Percentiles rank a stretch among this genome's conserved stretches.
Evolutionary conservation across 805 yeast species (phyloP).

Genomic region (Lipomyces yamadae): DNA sequence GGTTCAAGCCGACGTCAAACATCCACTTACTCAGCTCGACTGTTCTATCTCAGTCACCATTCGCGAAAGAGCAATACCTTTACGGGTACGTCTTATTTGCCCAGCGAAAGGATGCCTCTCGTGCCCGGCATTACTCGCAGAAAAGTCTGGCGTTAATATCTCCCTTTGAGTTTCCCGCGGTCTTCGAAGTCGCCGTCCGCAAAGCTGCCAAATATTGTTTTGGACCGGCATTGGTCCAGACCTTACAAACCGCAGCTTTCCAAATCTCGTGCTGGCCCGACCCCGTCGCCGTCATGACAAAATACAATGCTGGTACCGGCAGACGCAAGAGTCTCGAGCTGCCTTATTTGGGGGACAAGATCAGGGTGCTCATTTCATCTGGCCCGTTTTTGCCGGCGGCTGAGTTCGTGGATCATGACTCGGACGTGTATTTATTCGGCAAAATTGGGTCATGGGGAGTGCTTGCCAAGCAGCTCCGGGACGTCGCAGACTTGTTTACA

Average conservation of each 20-base stretch:
- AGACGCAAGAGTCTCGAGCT: conserved; percentile 28
- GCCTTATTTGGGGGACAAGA: conserved; percentile 32
- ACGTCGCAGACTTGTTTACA: conserved; percentile 17
- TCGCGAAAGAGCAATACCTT: conserved; percentile 17
- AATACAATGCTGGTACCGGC: conserved; percentile 1
- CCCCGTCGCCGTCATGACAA: conserved; percentile 21
- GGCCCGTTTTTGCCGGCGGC: conserved; percentile 30
- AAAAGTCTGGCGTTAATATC: conserved; percentile 26
- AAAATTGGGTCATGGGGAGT: conserved; percentile 31
- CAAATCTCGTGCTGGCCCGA: conserved; percentile 36
- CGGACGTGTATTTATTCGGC: conserved; percentile 23
- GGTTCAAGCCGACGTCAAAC: conserved; percentile 25
- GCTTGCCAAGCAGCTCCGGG: conserved; percentile 21
- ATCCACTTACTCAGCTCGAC: conserved; percentile 19
- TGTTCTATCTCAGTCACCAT: conserved; percentile 14
- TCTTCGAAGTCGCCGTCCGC: conserved; percentile 32
- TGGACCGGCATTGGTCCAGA: conserved; percentile 13
- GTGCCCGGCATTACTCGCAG: conserved; percentile 30
- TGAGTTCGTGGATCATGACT: conserved; percentile 13
- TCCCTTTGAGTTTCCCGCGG: conserved; percentile 29
- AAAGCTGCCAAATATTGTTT: conserved; percentile 17
- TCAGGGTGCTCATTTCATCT: conserved; percentile 16
- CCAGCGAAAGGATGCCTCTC: conserved; percentile 26
- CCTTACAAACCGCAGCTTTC: conserved; percentile 31
- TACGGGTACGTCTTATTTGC: conserved; percentile 32